Evolutionary conservation across 345 rosid species (phyloP), one percentile per base, ranked within the genome.

Genomic region (Raphanus sativus): DNA sequence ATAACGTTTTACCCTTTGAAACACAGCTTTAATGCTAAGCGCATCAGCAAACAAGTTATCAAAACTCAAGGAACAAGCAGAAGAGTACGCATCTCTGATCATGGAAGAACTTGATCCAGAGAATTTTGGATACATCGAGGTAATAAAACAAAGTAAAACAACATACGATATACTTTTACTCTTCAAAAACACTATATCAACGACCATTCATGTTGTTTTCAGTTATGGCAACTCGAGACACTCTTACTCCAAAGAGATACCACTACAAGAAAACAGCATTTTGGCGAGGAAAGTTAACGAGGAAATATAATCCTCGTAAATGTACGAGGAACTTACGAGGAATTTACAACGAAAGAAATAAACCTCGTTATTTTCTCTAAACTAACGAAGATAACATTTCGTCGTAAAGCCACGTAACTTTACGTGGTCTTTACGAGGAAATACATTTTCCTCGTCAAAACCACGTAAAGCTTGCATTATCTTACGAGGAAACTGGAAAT

Each of bases 51-150:
- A 95, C 85, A 95, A 89, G 84, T 80, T 95, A 70, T 85, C 94
- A 76, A 89, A 92, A 84, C 86, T 95, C 58, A 88, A 92, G 80
- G 99, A 92, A 66, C 97, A 92, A 84, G 99, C 99, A 13, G 94
- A 87, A 82, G 98, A 89, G 73, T 95, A 95, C 68, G 98, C 99
- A 32, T 82, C 91, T 8, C 80, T 95, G 42, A 95, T 95, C 54
- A 95, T 95, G 99, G 99, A 95, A 83, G 99, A 95, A 65, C 81
- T 95, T 28, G 99, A 95, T 81, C 98, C 99, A 4, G 99, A 95
- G 83, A 87, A 88, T 69, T 78, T 92, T 16, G 98, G 99, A 54
- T 95, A 90, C 70, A 95, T 95, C 50, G 99, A 95, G 99, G 99
- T 92, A 16, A 50, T 50, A 50, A 48, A n/a, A n/a, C n/a, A n/a